Conservation (phyloP, 1,284 basidiomycete genomes). For the Ceratobasidium sp. region DNA sequence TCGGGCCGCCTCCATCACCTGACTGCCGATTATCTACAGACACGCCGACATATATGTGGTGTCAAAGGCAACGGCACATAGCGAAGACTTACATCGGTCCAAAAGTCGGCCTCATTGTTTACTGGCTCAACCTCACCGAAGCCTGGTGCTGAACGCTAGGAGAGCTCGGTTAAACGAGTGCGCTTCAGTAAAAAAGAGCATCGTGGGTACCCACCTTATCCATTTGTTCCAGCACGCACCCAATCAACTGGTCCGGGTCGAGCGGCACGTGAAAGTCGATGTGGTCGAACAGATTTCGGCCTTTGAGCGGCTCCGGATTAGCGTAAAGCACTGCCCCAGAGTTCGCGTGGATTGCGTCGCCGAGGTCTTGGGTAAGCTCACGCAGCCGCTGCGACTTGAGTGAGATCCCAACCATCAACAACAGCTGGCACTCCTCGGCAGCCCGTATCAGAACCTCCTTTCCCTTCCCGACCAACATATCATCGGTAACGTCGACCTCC, state of each 20-base stretch:
- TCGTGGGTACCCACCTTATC: background rate
- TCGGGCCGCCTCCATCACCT: background rate
- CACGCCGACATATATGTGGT: too few species aligned
- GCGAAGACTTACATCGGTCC: slow-evolving; percentile 32
- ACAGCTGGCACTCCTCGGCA: background rate
- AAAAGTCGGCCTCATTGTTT: slow-evolving; percentile 17
- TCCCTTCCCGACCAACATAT: background rate
- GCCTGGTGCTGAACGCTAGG: too few species aligned
- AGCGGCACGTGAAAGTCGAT: slow-evolving; percentile 25
- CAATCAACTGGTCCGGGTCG: background rate
- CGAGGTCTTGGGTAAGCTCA: background rate
- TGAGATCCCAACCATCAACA: slow-evolving; percentile 8
- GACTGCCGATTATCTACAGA: background rate
- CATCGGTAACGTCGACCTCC: background rate
- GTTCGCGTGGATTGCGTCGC: background rate
- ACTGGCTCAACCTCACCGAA: too few species aligned
- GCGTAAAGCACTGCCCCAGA: slow-evolving; percentile 22
- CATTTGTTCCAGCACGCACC: background rate
- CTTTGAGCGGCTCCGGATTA: background rate
- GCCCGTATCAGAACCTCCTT: background rate
- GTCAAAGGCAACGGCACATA: too few species aligned
- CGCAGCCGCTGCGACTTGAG: background rate
- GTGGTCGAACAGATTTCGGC: background rate
- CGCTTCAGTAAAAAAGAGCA: too few species aligned
- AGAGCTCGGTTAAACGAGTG: too few species aligned